A percentile compares a stretch with the other conserved stretches of the same genome.
Evolutionary conservation across 1,284 basidiomycete genomes (phyloP).

Genomic region (Leccinum pachyderme): DNA sequence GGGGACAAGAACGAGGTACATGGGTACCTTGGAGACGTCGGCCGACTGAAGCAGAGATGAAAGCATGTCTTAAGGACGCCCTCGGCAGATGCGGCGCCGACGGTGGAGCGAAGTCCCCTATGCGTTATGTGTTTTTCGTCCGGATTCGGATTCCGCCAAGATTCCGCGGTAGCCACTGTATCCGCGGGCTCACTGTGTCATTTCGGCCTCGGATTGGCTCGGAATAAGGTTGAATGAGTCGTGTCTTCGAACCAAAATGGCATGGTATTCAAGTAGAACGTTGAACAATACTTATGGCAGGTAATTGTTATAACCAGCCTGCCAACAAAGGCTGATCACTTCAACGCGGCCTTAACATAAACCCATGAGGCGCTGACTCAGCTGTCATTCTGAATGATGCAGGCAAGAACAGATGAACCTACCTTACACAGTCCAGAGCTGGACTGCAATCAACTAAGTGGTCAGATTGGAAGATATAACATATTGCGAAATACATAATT

Average conservation of each 20-base stretch:
- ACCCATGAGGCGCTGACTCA: too few relatives aligned
- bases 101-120: background rate
- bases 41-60: background rate
- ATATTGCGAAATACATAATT: background rate
- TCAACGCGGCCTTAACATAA: too few relatives aligned
- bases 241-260: too few relatives aligned
- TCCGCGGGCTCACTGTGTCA: background rate
- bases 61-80: background rate
- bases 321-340: too few relatives aligned
- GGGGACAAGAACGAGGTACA: slow-evolving; percentile 1
- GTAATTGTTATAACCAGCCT: too few relatives aligned
- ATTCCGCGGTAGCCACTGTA: background rate
- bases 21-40: background rate
- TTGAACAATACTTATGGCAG: too few relatives aligned
- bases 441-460: background rate
- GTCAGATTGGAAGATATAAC: background rate
- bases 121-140: background rate
- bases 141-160: too few relatives aligned
- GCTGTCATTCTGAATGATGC: too few relatives aligned
- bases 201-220: background rate
- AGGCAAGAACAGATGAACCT: too few relatives aligned
- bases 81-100: background rate
- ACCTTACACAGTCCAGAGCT: background rate
- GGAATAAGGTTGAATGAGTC: background rate
- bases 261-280: too few relatives aligned